Evolutionary conservation across 495 filamentous ascomycete genomes (phyloP), one percentile per base, ranked within the genome.

Genomic region (Trichoderma erinaceum): DNA sequence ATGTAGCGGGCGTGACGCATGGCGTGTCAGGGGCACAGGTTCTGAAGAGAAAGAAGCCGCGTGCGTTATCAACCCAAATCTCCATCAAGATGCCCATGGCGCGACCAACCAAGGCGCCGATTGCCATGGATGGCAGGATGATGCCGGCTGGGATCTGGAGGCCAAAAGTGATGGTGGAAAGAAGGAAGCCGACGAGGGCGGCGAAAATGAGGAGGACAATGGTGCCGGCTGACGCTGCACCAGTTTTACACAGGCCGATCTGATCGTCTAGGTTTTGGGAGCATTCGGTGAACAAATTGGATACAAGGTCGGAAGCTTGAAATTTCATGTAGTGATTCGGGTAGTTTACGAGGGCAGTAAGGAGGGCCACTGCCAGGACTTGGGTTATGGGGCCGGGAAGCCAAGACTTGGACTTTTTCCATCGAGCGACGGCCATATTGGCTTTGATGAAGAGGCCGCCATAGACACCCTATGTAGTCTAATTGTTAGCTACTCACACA

Each of bases 131-230:
- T 0, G 95, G 95, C 18, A 99, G 85, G 66, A 99, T 96, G 70
- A 99, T 96, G 64, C 95, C 95, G 2, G 95, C 96, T 18, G 95
- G 95, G 63, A 99, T 90, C 72, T 96, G 92, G n/a, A 99, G 86
- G 63, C 95, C 96, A 74, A 99, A 99, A 6, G 96, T 98, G 67
- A 95, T 80, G 52, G 91, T 86, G 21, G 96, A 89, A 8, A 99
- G 86, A 72, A 93, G 84, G 77, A 96, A 95, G 35, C 91, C 93
- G 4, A 96, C 82, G 25, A 91, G 70, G 7, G 92, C 85, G 65
- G 93, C 93, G 68, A 94, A 80, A 4, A 97, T 77, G 8, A 99
- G 83, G 18, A 97, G 82, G 25, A 91, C 78, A 69, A 97, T 89
- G 61, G 91, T 91, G 46, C 88, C 87, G 16, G 87, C 86, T 4